phyloP scores from a whole-genome alignment of 208 protist genomes.

The Leishmania mexicana region DNA sequence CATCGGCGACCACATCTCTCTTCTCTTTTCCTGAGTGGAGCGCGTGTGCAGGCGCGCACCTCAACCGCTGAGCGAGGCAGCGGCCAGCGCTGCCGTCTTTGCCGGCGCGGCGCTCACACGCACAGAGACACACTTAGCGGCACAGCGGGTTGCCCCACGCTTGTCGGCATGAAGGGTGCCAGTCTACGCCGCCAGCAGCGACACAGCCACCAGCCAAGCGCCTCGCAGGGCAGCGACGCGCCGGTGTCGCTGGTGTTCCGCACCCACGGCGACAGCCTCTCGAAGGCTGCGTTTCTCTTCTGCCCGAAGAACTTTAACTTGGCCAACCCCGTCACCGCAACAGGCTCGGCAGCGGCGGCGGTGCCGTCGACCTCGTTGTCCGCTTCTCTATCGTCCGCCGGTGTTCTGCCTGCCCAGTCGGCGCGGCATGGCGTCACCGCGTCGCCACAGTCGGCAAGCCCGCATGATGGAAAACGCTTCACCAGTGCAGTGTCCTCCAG shows the following conservation, averaged over 20 bases:
- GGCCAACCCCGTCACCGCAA: slow-evolving; percentile 13
- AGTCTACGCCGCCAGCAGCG: slow-evolving; percentile 49
- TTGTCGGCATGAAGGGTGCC: slow-evolving; percentile 32
- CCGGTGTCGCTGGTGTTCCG: slow-evolving; percentile 83
- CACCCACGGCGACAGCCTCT: slow-evolving; percentile 58
- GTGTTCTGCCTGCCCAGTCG: not conserved
- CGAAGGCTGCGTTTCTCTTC: slow-evolving; percentile 75
- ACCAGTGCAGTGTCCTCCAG: not conserved
- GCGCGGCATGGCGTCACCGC: not conserved
- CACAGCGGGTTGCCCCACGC: not conserved
- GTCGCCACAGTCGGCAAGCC: not conserved
- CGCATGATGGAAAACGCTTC: slow-evolving; percentile 3
- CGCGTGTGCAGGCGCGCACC: not conserved
- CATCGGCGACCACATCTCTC: not conserved
- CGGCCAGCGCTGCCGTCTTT: not conserved
- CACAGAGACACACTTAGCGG: not conserved
- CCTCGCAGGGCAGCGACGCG: slow-evolving; percentile 43
- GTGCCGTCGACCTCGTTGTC: not conserved
- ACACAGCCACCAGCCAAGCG: slow-evolving; percentile 33
- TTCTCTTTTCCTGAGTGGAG: not conserved
- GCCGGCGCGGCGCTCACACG: not conserved
- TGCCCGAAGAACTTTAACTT: slow-evolving; percentile 77
- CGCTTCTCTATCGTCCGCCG: not conserved
- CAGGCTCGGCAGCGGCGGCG: not conserved
- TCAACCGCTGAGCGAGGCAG: not conserved